These are phyloP conservation scores for Pythium aquatile DNA, from an alignment of 352 stramenopile genomes.

Conservation along the genomic window DNA sequence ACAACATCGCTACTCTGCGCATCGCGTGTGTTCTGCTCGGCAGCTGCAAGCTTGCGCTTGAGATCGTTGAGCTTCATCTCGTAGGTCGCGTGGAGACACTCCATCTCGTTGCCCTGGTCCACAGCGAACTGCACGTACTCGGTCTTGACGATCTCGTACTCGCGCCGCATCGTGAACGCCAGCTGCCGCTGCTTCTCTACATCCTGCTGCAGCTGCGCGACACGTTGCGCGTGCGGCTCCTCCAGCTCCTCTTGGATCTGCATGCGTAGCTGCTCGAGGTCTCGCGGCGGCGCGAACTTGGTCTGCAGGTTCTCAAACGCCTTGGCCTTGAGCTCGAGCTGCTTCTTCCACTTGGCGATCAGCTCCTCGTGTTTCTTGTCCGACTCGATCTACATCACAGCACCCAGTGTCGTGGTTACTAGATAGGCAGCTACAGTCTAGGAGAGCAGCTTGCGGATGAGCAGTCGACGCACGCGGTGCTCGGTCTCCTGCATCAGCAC, in stretches of 20 bases:
- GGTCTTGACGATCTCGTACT: constrained; percentile 79
- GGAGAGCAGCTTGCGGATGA: background rate
- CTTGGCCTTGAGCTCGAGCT: constrained; percentile 76
- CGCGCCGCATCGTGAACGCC: constrained; percentile 62
- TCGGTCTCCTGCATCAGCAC: constrained; percentile 82
- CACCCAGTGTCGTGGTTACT: too few relatives aligned
- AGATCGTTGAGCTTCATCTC: constrained; percentile 56
- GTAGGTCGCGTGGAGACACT: constrained; percentile 70
- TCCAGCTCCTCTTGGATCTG: constrained; percentile 86
- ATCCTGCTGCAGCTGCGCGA: constrained; percentile 61
- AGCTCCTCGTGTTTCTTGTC: constrained; percentile 82
- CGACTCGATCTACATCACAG: constrained; percentile 50
- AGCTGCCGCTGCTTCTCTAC: constrained; percentile 71
- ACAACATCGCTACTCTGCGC: constrained; percentile 40
- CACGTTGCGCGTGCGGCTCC: constrained; percentile 63
- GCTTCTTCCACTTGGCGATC: constrained; percentile 81
- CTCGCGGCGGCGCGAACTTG: constrained; percentile 75
- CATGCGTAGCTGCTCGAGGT: constrained; percentile 78
- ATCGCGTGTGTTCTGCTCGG: constrained; percentile 41
- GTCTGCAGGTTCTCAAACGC: constrained; percentile 83
- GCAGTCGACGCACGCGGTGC: constrained; percentile 46
- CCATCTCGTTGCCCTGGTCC: constrained; percentile 76
- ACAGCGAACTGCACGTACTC: constrained; percentile 84
- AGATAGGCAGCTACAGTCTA: too few relatives aligned
- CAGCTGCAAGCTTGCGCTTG: constrained; percentile 44